Evolutionary conservation across 805 yeast species (phyloP), one percentile per base, ranked within the genome.

Genomic region (Candida mattraensis): DNA sequence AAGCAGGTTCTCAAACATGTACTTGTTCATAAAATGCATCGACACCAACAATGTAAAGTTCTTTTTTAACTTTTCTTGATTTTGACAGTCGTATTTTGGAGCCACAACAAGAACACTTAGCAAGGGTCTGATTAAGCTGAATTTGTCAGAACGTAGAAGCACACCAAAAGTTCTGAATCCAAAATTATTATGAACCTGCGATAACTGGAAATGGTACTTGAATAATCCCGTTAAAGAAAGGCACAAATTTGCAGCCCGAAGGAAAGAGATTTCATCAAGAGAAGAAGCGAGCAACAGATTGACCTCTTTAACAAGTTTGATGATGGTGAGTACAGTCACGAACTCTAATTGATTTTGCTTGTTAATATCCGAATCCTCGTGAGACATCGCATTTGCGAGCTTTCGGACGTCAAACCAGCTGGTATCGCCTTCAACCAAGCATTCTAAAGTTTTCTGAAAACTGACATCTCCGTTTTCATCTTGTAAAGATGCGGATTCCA

Each of bases 181-280:
- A 35, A 51, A 56, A 33, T 47, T 46, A 6, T 36, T 36, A 33
- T 51, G 52, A 5, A 37, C 24, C 12, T 24, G 33, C 5, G 57
- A 54, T 16, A 57, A 33, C 27, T 54, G 55, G 25, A 55, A 60
- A 30, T 56, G 57, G 33, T 50, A 49, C 20, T 52, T 51, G 33
- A 50, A 46, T 3, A 53, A 37, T 9, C 49, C 47, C 17, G 50
- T 24, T 14, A 50, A 15, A 1, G 54, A 39, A 10, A 44, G 15
- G 24, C 46, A 41, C 15, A 54, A 19, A 5, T 25, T 18, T 7
- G 38, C 45, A 2, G 44, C 37, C 28, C 40, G 43, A 18, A 42
- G 42, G 24, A 40, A 38, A 5, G 40, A 27, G 11, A 33, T 48
- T n/a, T 40, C 33, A 16, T 38, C 41, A 14, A 47, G 20, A 4